Percentiles rank a stretch among this genome's conserved stretches.
Evolutionary conservation across 768 basidiomycete genomes (phyloP).

Genomic region (Boletus reticuloceps): DNA sequence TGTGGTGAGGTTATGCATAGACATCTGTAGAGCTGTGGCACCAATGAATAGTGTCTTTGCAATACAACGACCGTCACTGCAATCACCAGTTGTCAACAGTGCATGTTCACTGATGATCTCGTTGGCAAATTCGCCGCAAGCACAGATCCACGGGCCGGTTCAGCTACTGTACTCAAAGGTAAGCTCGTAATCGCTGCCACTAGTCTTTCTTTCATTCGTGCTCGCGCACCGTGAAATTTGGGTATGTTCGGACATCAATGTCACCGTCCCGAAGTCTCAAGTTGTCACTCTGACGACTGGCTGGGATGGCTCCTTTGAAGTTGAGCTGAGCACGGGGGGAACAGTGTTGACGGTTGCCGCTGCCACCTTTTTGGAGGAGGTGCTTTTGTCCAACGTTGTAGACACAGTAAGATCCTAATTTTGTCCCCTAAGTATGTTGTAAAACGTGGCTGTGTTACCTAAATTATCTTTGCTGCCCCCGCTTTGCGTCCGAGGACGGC

Average conservation of each 20-base stretch:
- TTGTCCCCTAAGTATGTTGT: too few species aligned
- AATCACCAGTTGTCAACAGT: too few species aligned
- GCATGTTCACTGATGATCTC: constrained; percentile 39
- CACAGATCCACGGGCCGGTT: constrained; percentile 56
- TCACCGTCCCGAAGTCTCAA: constrained; percentile 38
- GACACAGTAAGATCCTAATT: too few species aligned
- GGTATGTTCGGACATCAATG: too few species aligned
- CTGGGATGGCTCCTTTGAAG: constrained; percentile 63
- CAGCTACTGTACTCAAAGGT: constrained; percentile 59
- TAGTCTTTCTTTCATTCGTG: too few species aligned
- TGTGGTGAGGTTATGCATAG: not conserved
- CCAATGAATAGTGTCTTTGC: constrained; percentile 35
- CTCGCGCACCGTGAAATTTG: too few species aligned
- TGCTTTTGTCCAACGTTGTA: constrained; percentile 57
- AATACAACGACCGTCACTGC: constrained; percentile 36
- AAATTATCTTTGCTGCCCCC: not conserved
- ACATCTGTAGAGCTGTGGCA: constrained; percentile 40
- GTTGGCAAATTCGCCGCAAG: constrained; percentile 47
- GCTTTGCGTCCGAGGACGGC: not conserved
- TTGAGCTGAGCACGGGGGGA: constrained; percentile 43
- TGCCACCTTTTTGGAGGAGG: constrained; percentile 45
- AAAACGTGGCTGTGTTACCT: constrained; percentile 16
- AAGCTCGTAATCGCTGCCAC: constrained; percentile 12
- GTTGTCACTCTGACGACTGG: constrained; percentile 41
- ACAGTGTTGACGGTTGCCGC: constrained; percentile 44